Evolutionary conservation across 352 stramenopile species (phyloP), one percentile per base, ranked within the genome.

Genomic region (Phytophthora macrochlamydospora): DNA sequence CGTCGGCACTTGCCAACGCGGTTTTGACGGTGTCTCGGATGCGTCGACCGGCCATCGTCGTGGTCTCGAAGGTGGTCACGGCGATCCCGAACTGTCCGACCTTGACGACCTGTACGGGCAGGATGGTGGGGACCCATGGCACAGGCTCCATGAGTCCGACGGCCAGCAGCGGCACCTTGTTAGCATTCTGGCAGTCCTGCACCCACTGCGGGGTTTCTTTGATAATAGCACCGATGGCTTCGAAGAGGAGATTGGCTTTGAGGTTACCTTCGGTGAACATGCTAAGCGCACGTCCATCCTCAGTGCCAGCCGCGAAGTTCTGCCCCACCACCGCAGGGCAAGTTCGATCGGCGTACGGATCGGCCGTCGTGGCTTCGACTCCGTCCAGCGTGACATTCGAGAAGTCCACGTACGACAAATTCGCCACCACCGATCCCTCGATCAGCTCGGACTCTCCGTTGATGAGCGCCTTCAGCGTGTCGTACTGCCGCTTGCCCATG

Each of bases 41-140:
- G 9, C 81, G 72, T 11, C 78, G 61, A 14, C 81, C 81, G 1
- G 79, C 58, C 81, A 90, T 90, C 14, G 81, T 89, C 14, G 81
- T 79, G 30, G 80, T 68, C 63, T 90, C 81, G 52, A 89, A 89
- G 56, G 69, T 75, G n/a, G 79, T 73, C n/a, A 78, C 71, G 5
- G 71, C 79, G 18, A 90, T 51, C 1, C 61, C 75, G 29, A 89
- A 66, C 38, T 82, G 71, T 9, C 79, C 80, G 29, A 86, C 52
- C 58, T 81, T 76, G 44, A 90, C 59, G 2, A 89, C 56, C 42
- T 90, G 81, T 4, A 90, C 66, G 12, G 79, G 79, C 30, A 90
- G 51, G 3, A 87, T 67, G 30, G 68, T 72, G 0, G 81, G 81
- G 32, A 65, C 56, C 76, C 76, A 87, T 1, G 73, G 75, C 30